Conservation (phyloP, 768 basidiomycete species). For the Mrakia hoshinonis region DNA sequence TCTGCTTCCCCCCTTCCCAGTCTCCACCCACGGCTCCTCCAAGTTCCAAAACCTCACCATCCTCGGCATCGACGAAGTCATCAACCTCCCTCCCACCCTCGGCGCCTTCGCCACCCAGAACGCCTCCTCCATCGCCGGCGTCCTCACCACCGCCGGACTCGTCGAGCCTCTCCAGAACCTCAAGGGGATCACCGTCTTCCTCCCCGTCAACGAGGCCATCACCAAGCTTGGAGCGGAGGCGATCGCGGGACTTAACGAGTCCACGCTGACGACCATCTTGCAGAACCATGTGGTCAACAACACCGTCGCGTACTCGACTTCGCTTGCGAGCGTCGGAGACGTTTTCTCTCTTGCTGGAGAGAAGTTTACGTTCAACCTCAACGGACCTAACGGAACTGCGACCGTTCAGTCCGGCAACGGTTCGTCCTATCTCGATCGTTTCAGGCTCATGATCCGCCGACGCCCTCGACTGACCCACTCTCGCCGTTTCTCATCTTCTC, state of each 20-base stretch:
- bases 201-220: slow-evolving; percentile 6
- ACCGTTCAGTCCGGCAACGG: not conserved
- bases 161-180: not conserved
- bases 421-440: not conserved
- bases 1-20: too few species aligned
- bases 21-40: not conserved
- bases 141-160: not conserved
- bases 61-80: not conserved
- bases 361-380: not conserved
- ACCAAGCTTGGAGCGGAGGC: not conserved
- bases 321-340: not conserved
- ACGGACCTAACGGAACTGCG: not conserved
- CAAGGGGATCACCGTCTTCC: slow-evolving; percentile 1
- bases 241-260: not conserved
- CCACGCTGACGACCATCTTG: not conserved
- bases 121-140: not conserved
- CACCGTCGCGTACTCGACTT: not conserved
- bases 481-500: not conserved
- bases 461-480: not conserved
- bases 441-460: not conserved
- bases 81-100: slow-evolving; percentile 16
- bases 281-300: slow-evolving; percentile 9
- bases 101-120: not conserved
- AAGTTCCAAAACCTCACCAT: not conserved
- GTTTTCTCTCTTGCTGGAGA: not conserved